Conservation (phyloP, 2,329 filamentous ascomycete species). For the Neofusicoccum cordaticola region DNA sequence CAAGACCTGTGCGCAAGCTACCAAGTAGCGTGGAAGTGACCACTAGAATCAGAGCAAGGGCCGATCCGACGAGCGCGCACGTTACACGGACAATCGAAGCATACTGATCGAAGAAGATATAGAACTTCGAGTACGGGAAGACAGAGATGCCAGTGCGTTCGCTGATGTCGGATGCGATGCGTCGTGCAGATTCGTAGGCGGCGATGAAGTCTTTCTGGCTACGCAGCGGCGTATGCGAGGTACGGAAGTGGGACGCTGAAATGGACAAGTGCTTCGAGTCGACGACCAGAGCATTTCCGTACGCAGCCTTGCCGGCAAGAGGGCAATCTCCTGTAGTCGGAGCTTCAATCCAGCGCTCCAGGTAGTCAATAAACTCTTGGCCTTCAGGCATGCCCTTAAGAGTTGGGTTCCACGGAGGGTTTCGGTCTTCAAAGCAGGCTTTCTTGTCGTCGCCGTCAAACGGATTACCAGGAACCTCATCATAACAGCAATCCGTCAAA, state of each 20-base stretch:
- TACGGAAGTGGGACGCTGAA: conserved; percentile 85
- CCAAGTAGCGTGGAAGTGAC: conserved; percentile 80
- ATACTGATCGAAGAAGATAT: conserved; percentile 99
- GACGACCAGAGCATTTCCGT: conserved; percentile 78
- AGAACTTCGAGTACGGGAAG: conserved; percentile 96
- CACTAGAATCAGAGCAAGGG: conserved; percentile 79
- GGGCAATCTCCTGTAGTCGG: conserved; percentile 83
- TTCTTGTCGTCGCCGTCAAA: conserved; percentile 38
- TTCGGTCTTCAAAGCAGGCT: conserved; percentile 72
- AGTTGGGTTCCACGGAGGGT: conserved; percentile 84
- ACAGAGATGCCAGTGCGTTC: conserved; percentile 72
- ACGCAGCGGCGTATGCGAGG: conserved; percentile 79
- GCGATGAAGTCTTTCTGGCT: conserved; percentile 91
- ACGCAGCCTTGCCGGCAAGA: conserved; percentile 82
- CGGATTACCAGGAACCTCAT: conserved; percentile 34
- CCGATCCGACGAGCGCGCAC: conserved; percentile 73
- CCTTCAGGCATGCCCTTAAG: conserved; percentile 90
- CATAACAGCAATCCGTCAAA: conserved; percentile 69
- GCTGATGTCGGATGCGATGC: conserved; percentile 76
- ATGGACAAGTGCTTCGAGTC: conserved; percentile 66
- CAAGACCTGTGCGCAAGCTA: conserved; percentile 73
- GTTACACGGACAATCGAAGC: conserved; percentile 78
- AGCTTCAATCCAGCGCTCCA: conserved; percentile 75
- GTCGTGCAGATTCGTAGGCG: conserved; percentile 82
- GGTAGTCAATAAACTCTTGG: conserved; percentile 83